Base-by-base conservation (phyloP, 176 grass and related monocot genomes). In the Carex pumila region DNA sequence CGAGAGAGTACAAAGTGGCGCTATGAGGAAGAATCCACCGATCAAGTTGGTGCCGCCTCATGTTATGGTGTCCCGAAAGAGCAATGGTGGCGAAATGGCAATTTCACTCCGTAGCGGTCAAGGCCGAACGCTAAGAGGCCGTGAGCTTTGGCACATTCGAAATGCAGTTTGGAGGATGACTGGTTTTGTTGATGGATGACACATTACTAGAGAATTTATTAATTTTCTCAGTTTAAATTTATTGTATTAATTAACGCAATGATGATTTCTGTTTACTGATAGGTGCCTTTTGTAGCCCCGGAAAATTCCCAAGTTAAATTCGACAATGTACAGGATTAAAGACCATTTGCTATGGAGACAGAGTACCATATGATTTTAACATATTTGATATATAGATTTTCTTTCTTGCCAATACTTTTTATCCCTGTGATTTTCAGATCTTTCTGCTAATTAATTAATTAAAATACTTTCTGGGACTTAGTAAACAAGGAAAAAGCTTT, bases 91-190 rank as follows among this genome's bases (percentile, higher is more conserved):
- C 18, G 12, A 53, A 15, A 37, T 15, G 47, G 79, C 78, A 22
- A 66, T 81, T 53, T 92, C 90, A 36, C 59, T 95, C 65, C 90
- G 90, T 83, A 85, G 72, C 19, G 88, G 90, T 31, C 88, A 95
- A 31, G 93, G 88, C 2, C 86, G 93, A 70, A 89, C 93, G 67
- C 90, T 95, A 79, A 95, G 90, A 84, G 93, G 93, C 19, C 85
- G 93, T 3, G 90, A 95, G 79, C 90, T 92, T 39, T 50, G 83
- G 6, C 87, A 87, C 54, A 62, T 85, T 21, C 86, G 93, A 45
- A 89, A 95, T 29, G 84, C 93, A 68, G 85, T 95, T 67, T 89
- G 92, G 25, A 88, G 87, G 19, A 95, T 92, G 93, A 95, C 93
- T 61, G 93, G 93, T 58, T 95, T 89, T 86, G 85, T 95, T 69